These are phyloP conservation scores for Cymbidium sinense DNA, from an alignment of 106 monocot genomes.

Conservation along the genomic window DNA sequence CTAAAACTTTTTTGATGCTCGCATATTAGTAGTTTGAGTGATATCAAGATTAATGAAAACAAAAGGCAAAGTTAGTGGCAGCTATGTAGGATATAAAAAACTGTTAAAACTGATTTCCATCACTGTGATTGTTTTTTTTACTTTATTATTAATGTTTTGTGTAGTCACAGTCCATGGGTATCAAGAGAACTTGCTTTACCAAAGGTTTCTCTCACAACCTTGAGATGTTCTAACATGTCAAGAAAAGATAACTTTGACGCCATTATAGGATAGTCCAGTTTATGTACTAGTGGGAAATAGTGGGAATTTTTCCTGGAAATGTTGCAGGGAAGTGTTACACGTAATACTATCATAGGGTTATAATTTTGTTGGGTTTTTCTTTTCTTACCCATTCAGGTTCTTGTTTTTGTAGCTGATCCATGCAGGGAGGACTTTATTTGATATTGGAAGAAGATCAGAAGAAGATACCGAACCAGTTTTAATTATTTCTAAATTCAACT, in stretches of 20 bases:
- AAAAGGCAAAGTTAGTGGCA: background rate
- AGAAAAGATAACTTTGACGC: background rate
- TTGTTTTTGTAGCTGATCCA: background rate
- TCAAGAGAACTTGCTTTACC: background rate
- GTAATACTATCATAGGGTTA: background rate
- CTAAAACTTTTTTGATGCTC: background rate
- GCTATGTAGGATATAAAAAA: background rate
- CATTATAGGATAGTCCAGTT: background rate
- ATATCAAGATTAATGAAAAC: background rate
- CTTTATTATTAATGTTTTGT: no score
- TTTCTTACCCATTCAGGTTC: background rate
- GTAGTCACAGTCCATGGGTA: no score
- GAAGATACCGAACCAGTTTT: background rate
- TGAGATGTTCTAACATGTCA: background rate
- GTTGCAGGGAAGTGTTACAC: background rate
- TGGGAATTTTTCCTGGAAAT: background rate
- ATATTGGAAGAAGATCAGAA: background rate
- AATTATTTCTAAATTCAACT: background rate
- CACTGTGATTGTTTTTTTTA: background rate
- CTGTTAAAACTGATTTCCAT: background rate
- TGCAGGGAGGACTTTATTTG: background rate
- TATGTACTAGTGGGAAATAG: background rate
- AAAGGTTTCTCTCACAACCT: background rate
- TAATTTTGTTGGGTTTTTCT: background rate
- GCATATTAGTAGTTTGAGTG: background rate